Base-by-base conservation (phyloP, 331 rosid species). In the Malus hybrid region DNA sequence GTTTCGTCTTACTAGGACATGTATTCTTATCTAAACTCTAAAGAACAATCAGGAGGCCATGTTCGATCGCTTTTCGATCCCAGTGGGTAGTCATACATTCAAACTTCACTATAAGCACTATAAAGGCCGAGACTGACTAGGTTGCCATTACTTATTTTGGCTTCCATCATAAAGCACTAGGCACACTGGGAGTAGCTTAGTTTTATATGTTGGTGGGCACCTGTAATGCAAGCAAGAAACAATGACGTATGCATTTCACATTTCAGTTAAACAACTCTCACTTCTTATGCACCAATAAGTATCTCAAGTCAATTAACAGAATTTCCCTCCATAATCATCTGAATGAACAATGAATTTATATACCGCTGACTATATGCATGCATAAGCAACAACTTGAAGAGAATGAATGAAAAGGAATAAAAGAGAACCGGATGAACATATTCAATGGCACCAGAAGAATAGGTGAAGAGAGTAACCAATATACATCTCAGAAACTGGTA, bases 71-170 rank as follows among this genome's bases (percentile, higher is more conserved):
- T n/a, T 62, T 48, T 26, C 36, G 32, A 79, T 79, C 30, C 33
- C 36, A 73, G 71, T 80, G 79, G 70, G 64, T 61, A 65, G 75
- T 60, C 18, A 62, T 26, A 52, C 50, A 75, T 75, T 80, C 83
- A 75, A 80, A 15, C 33, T 53, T 79, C 77, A 79, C 79, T 33
- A 66, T 73, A 33, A 22, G 75, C 83, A 80, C 79, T 62, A 68
- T 57, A 60, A 69, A 79, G 48, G n/a, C 68, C 28, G 60, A 30
- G 62, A 57, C 68, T 58, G 61, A 67, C 58, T 48, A 28, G 62
- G 46, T 32, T 46, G 30, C 53, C 53, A 44, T 58, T 44, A 44
- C 61, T 74, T 12, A 74, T n/a, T 73, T 44, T 69, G n/a, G 70
- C 63, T 64, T 78, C 61, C 77, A 53, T 53, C 61, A 34, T 6